These are phyloP conservation scores for Sarocladium kiliense DNA, from an alignment of 2,329 filamentous ascomycete genomes.

Conservation along the genomic window DNA sequence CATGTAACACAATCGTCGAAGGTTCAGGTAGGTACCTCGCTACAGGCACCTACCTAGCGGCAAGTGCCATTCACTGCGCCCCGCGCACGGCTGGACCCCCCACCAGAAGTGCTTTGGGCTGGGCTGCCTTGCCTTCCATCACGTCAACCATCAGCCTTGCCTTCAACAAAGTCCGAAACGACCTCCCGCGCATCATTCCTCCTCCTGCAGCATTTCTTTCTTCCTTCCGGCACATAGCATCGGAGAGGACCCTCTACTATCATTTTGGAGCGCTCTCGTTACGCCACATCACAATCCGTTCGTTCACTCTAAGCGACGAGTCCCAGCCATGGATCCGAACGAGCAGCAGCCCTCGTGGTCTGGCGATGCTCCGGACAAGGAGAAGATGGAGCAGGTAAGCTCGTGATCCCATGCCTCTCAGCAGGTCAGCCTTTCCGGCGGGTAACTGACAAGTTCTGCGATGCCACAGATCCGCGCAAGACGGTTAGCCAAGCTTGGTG, in stretches of 20 bases:
- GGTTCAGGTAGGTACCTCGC: too few species aligned
- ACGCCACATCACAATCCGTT: neutral
- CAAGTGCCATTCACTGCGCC: neutral
- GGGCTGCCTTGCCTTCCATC: slow-evolving; percentile 2
- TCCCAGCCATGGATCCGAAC: slow-evolving; percentile 38
- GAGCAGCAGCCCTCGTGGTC: slow-evolving; percentile 34
- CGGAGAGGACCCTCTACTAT: neutral
- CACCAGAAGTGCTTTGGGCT: neutral
- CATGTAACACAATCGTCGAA: too few species aligned
- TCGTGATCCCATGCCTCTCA: neutral
- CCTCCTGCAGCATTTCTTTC: neutral
- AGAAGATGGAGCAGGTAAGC: slow-evolving; percentile 53
- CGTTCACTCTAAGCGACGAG: neutral
- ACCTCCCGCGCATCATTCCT: neutral
- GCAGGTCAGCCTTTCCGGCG: neutral
- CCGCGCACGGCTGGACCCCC: neutral
- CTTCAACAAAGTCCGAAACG: neutral
- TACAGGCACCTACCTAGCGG: neutral
- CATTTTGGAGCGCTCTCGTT: neutral
- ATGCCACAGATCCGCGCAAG: slow-evolving; percentile 39
- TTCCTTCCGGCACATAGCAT: neutral
- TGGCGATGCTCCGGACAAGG: slow-evolving; percentile 50
- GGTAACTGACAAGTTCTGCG: neutral
- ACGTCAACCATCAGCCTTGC: slow-evolving; percentile 9
- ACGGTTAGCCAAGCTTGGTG: slow-evolving; percentile 45